Evolutionary conservation across 495 filamentous ascomycete genomes (phyloP).

Genomic region (Thermothielavioides terrestris): DNA sequence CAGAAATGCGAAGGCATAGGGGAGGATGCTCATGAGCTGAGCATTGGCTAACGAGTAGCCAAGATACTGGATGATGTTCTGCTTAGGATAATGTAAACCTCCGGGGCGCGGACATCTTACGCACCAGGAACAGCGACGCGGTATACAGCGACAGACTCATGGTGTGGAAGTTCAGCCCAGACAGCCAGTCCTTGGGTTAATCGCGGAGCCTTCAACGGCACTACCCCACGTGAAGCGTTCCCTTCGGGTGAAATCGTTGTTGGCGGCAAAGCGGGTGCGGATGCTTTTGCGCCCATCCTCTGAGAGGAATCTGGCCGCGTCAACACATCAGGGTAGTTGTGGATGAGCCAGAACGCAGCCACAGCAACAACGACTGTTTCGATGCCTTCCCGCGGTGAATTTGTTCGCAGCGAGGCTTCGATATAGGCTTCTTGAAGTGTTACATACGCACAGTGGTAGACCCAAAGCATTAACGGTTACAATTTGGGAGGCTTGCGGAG

Average conservation of each 20-base stretch:
- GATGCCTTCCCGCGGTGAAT: slow-evolving; percentile 55
- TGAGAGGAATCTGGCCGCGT: slow-evolving; percentile 57
- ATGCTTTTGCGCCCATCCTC: slow-evolving; percentile 55
- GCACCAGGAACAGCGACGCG: slow-evolving; percentile 63
- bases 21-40: slow-evolving; percentile 63
- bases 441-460: no score
- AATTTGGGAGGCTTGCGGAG: no score
- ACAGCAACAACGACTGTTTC: slow-evolving; percentile 56
- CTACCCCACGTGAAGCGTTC: slow-evolving; percentile 61
- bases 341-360: slow-evolving; percentile 58
- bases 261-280: slow-evolving; percentile 48
- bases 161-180: slow-evolving; percentile 64
- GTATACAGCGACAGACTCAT: slow-evolving; percentile 72
- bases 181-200: slow-evolving; percentile 69
- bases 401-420: no score
- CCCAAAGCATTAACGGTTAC: no score
- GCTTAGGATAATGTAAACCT: slow-evolving; percentile 26
- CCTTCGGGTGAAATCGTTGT: slow-evolving; percentile 51
- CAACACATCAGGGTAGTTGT: slow-evolving; percentile 68
- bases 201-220: slow-evolving; percentile 52
- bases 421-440: no score
- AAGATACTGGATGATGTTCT: slow-evolving; percentile 61
- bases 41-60: slow-evolving; percentile 61
- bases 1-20: slow-evolving; percentile 55
- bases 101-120: slow-evolving; percentile 8